Conservation (phyloP, 2,329 filamentous ascomycete genomes). For the Chrysoporthe austroafricana region DNA sequence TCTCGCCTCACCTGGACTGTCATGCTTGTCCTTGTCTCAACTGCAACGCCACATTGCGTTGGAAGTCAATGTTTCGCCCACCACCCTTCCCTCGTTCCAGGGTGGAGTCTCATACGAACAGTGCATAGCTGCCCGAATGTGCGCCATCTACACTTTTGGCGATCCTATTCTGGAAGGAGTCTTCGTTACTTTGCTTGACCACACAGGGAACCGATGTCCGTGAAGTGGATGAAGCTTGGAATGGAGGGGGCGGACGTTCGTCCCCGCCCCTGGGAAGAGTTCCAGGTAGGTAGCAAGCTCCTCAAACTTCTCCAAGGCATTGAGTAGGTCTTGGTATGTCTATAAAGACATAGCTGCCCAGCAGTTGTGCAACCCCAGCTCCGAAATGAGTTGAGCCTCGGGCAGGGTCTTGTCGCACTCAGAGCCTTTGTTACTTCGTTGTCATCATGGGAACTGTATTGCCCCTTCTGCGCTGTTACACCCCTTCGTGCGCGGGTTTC, state of each 20-base stretch:
- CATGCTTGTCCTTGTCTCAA: constrained; percentile 2
- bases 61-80: background rate
- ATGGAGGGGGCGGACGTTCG: background rate
- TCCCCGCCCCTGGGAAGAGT: background rate
- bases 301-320: background rate
- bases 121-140: background rate
- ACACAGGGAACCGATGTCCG: background rate
- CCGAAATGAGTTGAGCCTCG: background rate
- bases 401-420: background rate
- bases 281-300: background rate
- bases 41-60: constrained; percentile 2
- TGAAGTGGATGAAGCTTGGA: background rate
- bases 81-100: constrained; percentile 4
- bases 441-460: constrained; percentile 16
- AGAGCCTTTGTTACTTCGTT: background rate
- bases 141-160: background rate
- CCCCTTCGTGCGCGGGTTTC: background rate
- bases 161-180: background rate
- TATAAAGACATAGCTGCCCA: background rate
- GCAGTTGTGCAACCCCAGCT: background rate
- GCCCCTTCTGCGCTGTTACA: background rate
- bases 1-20: background rate
- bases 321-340: background rate
- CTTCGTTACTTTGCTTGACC: background rate
- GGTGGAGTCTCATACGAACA: background rate